A percentile compares a stretch with the other conserved stretches of the same genome.
Conservation (phyloP, 2,329 filamentous ascomycete species). For the Microcyclosporella mali region DNA sequence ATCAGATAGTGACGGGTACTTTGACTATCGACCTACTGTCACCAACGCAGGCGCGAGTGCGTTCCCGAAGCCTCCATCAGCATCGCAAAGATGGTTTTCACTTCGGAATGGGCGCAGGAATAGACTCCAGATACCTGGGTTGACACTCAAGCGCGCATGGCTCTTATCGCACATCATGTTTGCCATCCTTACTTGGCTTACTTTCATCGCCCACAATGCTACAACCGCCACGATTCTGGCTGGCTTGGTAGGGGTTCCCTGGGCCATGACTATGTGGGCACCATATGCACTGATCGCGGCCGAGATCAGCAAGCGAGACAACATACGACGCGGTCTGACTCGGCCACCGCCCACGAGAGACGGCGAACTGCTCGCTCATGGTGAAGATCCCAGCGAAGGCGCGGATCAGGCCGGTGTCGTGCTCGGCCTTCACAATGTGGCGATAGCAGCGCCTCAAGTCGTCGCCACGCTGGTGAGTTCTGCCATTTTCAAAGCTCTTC, state of each 20-base stretch:
- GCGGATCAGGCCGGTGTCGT: conserved; percentile 81
- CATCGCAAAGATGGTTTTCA: conserved; percentile 3
- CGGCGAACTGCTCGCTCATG: conserved; percentile 35
- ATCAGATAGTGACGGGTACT: conserved; percentile 1
- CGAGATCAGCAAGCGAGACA: conserved; percentile 79
- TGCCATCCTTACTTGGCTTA: conserved; percentile 71
- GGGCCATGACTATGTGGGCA: conserved; percentile 83
- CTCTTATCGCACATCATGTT: conserved; percentile 80
- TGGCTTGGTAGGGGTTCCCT: conserved; percentile 77
- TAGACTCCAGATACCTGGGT: conserved; percentile 65
- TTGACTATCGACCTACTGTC: not conserved
- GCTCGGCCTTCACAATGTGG: conserved; percentile 91
- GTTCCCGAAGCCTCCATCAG: not conserved
- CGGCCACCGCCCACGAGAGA: conserved; percentile 32
- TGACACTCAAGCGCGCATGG: conserved; percentile 87
- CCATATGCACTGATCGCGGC: conserved; percentile 92
- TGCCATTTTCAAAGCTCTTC: conserved; percentile 74
- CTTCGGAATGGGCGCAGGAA: conserved; percentile 1
- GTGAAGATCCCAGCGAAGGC: conserved; percentile 49
- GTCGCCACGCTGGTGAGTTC: conserved; percentile 80
- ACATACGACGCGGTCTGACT: conserved; percentile 50
- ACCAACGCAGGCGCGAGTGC: conserved; percentile 7
- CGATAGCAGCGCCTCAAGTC: conserved; percentile 85
- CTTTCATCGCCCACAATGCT: conserved; percentile 68
- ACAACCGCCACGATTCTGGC: conserved; percentile 69